Conservation (phyloP, 305 asterid species). For the Solanum hybrid region DNA sequence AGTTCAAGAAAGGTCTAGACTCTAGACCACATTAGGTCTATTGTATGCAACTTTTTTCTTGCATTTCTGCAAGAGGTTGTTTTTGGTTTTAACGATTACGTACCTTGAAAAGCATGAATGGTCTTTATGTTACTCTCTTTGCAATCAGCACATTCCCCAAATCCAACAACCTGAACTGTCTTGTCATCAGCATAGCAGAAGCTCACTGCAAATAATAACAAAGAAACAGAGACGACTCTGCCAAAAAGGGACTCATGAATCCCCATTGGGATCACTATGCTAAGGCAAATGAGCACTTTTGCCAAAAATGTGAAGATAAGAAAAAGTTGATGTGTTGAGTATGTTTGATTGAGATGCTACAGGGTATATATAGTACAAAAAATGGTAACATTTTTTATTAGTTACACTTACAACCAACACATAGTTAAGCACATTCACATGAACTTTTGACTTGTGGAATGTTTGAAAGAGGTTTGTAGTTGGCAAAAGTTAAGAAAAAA, state of each 20-base stretch:
- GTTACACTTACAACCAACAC: slow-evolving; percentile 27
- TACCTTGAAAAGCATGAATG: slow-evolving; percentile 29
- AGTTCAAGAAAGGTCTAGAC: neutral
- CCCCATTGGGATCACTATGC: slow-evolving; percentile 33
- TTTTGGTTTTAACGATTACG: neutral
- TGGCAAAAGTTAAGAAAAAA: neutral
- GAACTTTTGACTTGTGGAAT: slow-evolving; percentile 25
- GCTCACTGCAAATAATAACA: slow-evolving; percentile 16
- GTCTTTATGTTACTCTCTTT: slow-evolving; percentile 23
- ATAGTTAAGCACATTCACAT: slow-evolving; percentile 44
- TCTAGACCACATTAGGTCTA: neutral
- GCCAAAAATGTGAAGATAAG: neutral
- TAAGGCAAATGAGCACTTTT: neutral
- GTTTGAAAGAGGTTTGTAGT: neutral
- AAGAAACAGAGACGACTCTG: slow-evolving; percentile 22
- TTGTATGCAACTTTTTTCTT: neutral
- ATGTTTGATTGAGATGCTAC: neutral
- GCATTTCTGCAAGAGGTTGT: neutral
- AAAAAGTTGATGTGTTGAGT: neutral
- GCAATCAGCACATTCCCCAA: slow-evolving; percentile 41
- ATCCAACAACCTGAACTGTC: slow-evolving; percentile 53
- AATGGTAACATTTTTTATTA: neutral
- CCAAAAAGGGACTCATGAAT: slow-evolving; percentile 25
- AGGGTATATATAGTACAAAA: slow-evolving; percentile 13
- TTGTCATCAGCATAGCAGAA: slow-evolving; percentile 40